Base-by-base conservation (phyloP, 805 yeast genomes). In the Sugiyamaella americana region DNA sequence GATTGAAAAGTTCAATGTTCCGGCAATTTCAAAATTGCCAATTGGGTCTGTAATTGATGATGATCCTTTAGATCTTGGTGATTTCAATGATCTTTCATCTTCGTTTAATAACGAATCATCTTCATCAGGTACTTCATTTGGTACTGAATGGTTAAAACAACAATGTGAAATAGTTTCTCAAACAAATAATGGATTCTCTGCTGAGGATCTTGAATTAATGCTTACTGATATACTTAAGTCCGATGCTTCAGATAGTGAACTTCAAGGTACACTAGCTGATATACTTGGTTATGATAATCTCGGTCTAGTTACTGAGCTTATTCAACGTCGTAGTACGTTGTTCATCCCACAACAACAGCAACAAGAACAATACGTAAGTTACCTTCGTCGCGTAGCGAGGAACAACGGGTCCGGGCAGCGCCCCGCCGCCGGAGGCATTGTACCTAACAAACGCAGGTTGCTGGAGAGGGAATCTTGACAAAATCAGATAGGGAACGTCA, bases 211-310 rank as follows among this genome's bases (percentile, higher is more conserved):
- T 2, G 23, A 30, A 21, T 37, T 39, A 17, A 35, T 48, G 21
- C 41, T 54, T 13, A 8, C 48, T 20, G 51, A 43, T 4, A 40
- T 43, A 18, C 41, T 54, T 19, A 32, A 42, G 19, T 51, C 55
- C 3, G 41, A 41, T 3, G 53, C 66, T 5, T 65, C 72, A 6
- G 82, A 79, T 37, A 84, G 77, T 30, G 79, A 76, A 34, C 58
- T 85, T 10, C 96, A 89, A 58, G 79, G 85, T 4, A 67, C 77
- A 4, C 65, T 93, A 37, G 79, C 87, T 50, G 96, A 88, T 61
- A 70, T 86, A 5, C 63, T 93, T 1, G 98, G 98, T 0, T 84
- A 80, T 55, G 96, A 87, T 21, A 84, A 87, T 59, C 74, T 93
- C 51, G 96, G 87, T 45, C 64, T 89, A 42, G 84, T 89, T 6